Conservation (phyloP, 2,329 filamentous ascomycete species). For the Blumeriella jaapii region DNA sequence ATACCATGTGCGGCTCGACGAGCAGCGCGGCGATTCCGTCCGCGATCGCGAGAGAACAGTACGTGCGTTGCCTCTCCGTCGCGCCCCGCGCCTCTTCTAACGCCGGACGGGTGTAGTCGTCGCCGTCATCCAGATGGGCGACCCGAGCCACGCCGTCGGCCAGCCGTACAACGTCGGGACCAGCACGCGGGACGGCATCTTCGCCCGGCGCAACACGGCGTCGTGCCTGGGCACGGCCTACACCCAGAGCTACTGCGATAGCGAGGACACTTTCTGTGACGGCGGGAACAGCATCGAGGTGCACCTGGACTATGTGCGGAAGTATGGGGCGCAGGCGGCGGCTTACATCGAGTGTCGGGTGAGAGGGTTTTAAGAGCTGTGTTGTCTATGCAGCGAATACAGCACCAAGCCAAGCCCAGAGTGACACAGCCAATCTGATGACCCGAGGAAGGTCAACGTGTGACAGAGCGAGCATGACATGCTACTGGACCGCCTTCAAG, state of each 20-base stretch:
- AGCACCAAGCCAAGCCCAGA: neutral
- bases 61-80: neutral
- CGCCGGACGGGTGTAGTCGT: neutral
- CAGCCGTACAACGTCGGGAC: slow-evolving; percentile 24
- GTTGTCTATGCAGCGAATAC: no score
- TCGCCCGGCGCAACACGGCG: neutral
- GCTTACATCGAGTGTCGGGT: slow-evolving; percentile 1
- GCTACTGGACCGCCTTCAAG: slow-evolving; percentile 13
- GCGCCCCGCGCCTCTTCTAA: neutral
- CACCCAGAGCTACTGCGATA: slow-evolving; percentile 7
- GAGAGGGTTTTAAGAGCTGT: neutral
- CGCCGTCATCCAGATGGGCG: slow-evolving; percentile 18
- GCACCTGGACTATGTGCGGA: slow-evolving; percentile 4
- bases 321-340: slow-evolving; percentile 5
- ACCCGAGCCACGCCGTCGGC: slow-evolving; percentile 23
- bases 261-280: slow-evolving; percentile 6
- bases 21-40: slow-evolving; percentile 13
- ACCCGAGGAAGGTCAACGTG: neutral
- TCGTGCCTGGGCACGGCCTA: neutral
- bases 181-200: slow-evolving; percentile 3
- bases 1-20: slow-evolving; percentile 15
- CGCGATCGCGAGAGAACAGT: slow-evolving; percentile 1
- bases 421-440: neutral
- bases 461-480: neutral
- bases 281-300: slow-evolving; percentile 2